Percentiles rank a stretch among this genome's conserved stretches.
Evolutionary conservation across 1,284 basidiomycete species (phyloP).

Genomic region (Rhodotorula sp.): DNA sequence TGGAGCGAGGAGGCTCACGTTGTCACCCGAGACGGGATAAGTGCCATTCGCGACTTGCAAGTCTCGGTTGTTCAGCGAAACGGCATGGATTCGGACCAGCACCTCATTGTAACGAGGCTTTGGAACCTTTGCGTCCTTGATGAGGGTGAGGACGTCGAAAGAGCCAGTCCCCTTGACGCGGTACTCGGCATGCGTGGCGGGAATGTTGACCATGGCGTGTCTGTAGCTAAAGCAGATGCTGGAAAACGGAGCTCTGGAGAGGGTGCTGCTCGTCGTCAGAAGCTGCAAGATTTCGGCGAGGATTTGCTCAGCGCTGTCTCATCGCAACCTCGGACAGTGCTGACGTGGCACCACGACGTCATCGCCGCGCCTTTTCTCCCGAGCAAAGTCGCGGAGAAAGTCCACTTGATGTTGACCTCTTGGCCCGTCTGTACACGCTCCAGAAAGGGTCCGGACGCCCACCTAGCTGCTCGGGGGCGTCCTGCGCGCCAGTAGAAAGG

Average conservation of each 20-base stretch:
- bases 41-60: slow-evolving; percentile 38
- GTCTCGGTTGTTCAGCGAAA: slow-evolving; percentile 51
- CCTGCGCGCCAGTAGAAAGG: too few relatives aligned
- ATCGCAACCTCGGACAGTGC: too few relatives aligned
- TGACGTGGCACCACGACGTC: too few relatives aligned
- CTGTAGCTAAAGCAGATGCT: not conserved
- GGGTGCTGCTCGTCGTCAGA: too few relatives aligned
- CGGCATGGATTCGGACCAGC: slow-evolving; percentile 45
- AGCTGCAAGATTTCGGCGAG: too few relatives aligned
- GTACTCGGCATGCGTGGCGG: not conserved
- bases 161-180: slow-evolving; percentile 1
- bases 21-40: slow-evolving; percentile 47
- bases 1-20: slow-evolving; percentile 14
- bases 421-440: too few relatives aligned
- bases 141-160: slow-evolving; percentile 4
- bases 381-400: too few relatives aligned
- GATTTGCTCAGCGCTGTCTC: too few relatives aligned
- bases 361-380: too few relatives aligned
- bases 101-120: slow-evolving; percentile 14
- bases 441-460: too few relatives aligned
- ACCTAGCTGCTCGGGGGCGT: too few relatives aligned
- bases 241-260: not conserved
- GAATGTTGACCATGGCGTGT: not conserved
- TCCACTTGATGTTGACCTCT: too few relatives aligned
- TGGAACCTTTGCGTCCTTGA: not conserved